Conservation (phyloP, 441 rosid genomes). For the Daphne laureola region DNA sequence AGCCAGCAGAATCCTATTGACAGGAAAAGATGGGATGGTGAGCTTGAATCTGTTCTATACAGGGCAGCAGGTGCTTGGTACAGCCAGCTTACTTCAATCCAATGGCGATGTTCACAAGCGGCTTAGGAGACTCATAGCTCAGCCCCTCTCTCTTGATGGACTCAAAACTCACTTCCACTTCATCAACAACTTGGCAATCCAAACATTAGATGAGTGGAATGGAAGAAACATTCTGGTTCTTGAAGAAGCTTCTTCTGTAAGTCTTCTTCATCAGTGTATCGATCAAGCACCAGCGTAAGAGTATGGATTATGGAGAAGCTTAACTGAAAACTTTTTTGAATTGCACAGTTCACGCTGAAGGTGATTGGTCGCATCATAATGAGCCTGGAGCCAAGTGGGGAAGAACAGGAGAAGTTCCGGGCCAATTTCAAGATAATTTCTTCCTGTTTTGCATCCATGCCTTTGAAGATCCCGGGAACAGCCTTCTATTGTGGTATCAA, state of each 20-base stretch:
- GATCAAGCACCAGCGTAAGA: too few species aligned
- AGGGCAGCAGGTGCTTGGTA: slow-evolving; percentile 56
- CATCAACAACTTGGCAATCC: slow-evolving; percentile 37
- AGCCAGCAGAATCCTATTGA: slow-evolving; percentile 51
- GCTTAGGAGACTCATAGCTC: slow-evolving; percentile 45
- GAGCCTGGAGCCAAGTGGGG: slow-evolving; percentile 56
- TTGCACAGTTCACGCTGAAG: slow-evolving; percentile 53
- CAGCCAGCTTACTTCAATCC: slow-evolving; percentile 56
- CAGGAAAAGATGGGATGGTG: slow-evolving; percentile 71
- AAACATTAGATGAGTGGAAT: slow-evolving; percentile 43
- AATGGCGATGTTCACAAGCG: slow-evolving; percentile 52
- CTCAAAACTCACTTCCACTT: slow-evolving; percentile 52
- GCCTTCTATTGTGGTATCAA: slow-evolving; percentile 46
- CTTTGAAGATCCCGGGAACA: slow-evolving; percentile 59
- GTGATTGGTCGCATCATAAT: slow-evolving; percentile 65
- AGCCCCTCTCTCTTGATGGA: slow-evolving; percentile 55
- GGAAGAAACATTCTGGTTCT: slow-evolving; percentile 35
- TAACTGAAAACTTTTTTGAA: too few species aligned
- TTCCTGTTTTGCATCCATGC: slow-evolving; percentile 54
- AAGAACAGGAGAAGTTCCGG: slow-evolving; percentile 56
- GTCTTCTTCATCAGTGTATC: slow-evolving; percentile 1
- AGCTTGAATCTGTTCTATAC: slow-evolving; percentile 64
- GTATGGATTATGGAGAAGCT: too few species aligned
- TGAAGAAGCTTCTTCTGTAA: slow-evolving; percentile 64
- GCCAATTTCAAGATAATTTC: slow-evolving; percentile 55